Evolutionary conservation across 2,329 filamentous ascomycete species (phyloP), one percentile per base, ranked within the genome.

Genomic region (Curvularia eragrostidis): DNA sequence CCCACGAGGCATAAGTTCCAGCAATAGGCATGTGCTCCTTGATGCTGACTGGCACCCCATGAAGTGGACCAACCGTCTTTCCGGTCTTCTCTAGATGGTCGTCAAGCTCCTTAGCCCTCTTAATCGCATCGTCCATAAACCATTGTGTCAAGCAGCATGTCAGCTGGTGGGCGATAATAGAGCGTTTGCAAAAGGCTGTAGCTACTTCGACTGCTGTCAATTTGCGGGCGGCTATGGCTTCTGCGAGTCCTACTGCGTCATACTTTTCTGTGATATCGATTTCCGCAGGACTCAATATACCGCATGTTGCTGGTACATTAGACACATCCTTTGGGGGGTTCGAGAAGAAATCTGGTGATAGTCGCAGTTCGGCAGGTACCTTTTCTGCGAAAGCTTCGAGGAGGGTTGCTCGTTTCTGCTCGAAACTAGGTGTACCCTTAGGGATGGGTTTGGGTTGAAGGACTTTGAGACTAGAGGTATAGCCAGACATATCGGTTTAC

Each of bases 1-100:
- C 85, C 70, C 86, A 74, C 60, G 85, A 87, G 0, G 83, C 87
- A 13, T 80, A 81, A 8, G 87, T 83, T 82, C 71, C 76, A 19
- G 75, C 74, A 42, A 81, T 72, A 43, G 79, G 77, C 62, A 81
- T 80, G 42, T 80, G 78, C 46, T 81, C 70, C 52, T 88, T 88
- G 18, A 86, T 70, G 1, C 80, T 82, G 58, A 85, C 74, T 0
- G 83, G 83, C 3, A 85, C 71, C 1, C 82, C 84, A 67, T 83
- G 83, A 5, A 81, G 64, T 34, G 81, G 32, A 1, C 66, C 66
- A 1, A 63, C 47, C 0, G 64, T 62, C 39, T 62, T 64, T 10
- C 66, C 64, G 21, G 58, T 61, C 21, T 58, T 59, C 21, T 75
- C 59, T 3, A 82, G 75, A 53, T 84, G 75, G 0, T 78, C 74